Conservation (phyloP, 352 stramenopile genomes). For the Detonula confervacea region DNA sequence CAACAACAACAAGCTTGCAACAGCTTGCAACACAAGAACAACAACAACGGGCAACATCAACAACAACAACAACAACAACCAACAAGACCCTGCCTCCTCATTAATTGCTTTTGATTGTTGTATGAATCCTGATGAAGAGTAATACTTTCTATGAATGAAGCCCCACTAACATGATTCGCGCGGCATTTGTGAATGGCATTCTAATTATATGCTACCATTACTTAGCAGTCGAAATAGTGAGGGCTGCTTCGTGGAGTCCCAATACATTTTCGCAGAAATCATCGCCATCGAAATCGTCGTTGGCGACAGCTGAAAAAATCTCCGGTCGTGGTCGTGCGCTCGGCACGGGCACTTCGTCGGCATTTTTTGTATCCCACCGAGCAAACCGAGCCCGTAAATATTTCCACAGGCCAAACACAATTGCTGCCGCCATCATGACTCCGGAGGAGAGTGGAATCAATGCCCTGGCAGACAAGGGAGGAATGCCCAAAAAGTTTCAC, state of each 20-base stretch:
- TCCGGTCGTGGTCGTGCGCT: conserved; percentile 43
- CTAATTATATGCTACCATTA: conserved; percentile 3
- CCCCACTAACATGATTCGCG: background rate
- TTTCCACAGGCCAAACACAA: background rate
- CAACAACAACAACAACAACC: no score
- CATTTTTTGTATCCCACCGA: background rate
- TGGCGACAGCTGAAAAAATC: conserved; percentile 38
- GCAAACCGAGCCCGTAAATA: background rate
- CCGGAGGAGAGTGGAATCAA: background rate
- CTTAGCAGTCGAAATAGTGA: background rate
- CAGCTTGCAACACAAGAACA: no score
- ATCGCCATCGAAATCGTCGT: background rate
- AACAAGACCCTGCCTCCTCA: no score
- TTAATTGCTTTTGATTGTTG: no score
- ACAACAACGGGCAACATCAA: no score
- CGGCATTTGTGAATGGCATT: background rate
- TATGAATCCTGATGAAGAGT: no score
- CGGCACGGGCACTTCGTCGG: conserved; percentile 48
- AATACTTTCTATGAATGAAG: no score
- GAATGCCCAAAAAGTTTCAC: background rate
- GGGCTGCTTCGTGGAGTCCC: background rate
- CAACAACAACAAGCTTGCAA: no score
- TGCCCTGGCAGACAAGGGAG: background rate
- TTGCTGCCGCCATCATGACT: conserved; percentile 17
- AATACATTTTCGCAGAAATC: background rate